A percentile compares a stretch with the other conserved stretches of the same genome.
Conservation (phyloP, 2,329 filamentous ascomycete genomes). For the Diaporthe australafricana region DNA sequence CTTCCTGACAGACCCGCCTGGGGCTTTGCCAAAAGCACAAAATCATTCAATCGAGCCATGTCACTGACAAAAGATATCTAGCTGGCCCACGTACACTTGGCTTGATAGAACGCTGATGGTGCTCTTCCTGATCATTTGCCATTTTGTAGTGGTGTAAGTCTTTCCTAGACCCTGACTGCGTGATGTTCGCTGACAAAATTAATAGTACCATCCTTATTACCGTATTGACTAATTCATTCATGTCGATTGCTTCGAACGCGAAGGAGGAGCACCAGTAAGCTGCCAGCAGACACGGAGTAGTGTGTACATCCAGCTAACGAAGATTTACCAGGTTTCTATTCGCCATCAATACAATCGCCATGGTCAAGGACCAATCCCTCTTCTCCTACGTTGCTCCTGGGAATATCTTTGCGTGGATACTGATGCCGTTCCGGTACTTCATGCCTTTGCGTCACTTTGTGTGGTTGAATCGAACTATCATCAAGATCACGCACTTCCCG, state of each 20-base stretch:
- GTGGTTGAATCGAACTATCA: constrained; percentile 86
- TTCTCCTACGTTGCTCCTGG: constrained; percentile 94
- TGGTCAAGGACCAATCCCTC: constrained; percentile 97
- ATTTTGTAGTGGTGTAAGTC: constrained; percentile 86
- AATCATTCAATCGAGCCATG: not conserved
- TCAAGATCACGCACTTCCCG: constrained; percentile 91
- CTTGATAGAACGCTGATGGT: constrained; percentile 82
- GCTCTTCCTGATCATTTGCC: constrained; percentile 91
- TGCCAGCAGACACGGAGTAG: not conserved
- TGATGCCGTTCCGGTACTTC: constrained; percentile 84
- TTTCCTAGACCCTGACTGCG: not conserved
- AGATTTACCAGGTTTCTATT: constrained; percentile 75
- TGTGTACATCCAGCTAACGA: not conserved
- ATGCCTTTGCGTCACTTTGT: constrained; percentile 87
- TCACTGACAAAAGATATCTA: constrained; percentile 41
- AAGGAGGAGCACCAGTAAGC: constrained; percentile 85
- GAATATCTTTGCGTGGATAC: constrained; percentile 90
- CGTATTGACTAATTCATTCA: constrained; percentile 96
- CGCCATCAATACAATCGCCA: constrained; percentile 95
- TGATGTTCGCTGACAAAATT: not conserved
- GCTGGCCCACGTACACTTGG: constrained; percentile 79
- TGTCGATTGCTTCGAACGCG: constrained; percentile 92
- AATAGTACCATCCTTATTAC: constrained; percentile 87
- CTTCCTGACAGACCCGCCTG: not conserved
- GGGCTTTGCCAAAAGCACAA: no score